Base-by-base conservation (phyloP, 2,329 filamentous ascomycete species). In the Leptographium radiaticola region DNA sequence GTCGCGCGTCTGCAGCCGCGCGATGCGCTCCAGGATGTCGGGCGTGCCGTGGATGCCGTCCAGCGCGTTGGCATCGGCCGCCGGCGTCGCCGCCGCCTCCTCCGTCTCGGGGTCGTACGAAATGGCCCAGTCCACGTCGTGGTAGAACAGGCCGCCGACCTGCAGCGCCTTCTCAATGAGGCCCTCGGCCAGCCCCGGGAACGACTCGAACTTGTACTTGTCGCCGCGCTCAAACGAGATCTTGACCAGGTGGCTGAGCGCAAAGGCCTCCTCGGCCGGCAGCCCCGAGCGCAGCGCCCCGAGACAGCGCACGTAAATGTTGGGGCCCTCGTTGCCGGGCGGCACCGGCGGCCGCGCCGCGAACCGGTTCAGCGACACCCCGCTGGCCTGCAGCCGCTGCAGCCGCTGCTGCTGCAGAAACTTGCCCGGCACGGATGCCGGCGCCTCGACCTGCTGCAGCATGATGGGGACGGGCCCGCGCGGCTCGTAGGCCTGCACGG, bases 141-240 rank as follows among this genome's bases (percentile, higher is more conserved):
- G 45, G 64, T 89, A 93, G 68, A 90, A 94, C 13, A 95, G 70
- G 48, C 75, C 77, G 54, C 86, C 86, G 43, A 95, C 77, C 58
- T 90, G 81, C 50, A 96, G 73, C 2, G 86, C 83, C 64, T 94
- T 94, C 57, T 89, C 86, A 53, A 95, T 82, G 11, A 98, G 76
- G 4, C 87, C 87, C 67, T 97, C 93, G 0, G 89, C 88, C 33
- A 98, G 76, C 11, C 88, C 84, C 1, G 87, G 85, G 61, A 96
- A 97, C 6, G 88, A 87, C 61, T 95, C 89, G 60, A 97, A 96
- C 57, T 88, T 86, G 70, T 95, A 96, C 68, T 95, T 95, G 66
- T 97, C 93, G 47, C 91, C 91, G 45, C 90, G 81, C 67, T 97
- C 90, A 64, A 85, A 93, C 0, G 90, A 96, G 33, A 97, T 96